Conservation (phyloP, 2,329 filamentous ascomycete genomes). For the Graphilbum ipis-grandicollis region DNA sequence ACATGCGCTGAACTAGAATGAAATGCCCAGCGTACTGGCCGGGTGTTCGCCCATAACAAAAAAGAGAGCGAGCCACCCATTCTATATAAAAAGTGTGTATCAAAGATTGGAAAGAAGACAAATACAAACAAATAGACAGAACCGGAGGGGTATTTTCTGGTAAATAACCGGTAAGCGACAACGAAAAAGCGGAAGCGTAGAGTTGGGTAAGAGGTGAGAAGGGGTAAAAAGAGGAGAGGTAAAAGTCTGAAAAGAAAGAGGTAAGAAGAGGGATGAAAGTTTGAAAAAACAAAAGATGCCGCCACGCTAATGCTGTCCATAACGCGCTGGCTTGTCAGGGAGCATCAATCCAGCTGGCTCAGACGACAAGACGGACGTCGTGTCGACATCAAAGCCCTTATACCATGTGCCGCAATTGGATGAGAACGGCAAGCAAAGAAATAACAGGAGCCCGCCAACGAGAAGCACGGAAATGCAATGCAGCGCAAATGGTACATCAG, state of each 20-base stretch:
- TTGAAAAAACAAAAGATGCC: neutral
- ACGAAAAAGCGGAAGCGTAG: neutral
- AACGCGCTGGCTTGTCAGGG: neutral
- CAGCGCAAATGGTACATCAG: neutral
- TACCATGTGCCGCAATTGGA: too few species aligned
- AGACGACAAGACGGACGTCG: too few species aligned
- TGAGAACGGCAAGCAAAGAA: neutral
- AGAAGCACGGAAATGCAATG: neutral
- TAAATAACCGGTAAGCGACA: neutral
- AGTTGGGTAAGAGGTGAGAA: neutral
- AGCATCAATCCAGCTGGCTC: neutral
- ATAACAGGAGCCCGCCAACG: neutral
- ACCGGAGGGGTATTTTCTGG: constrained; percentile 1
- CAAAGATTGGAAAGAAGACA: too few species aligned
- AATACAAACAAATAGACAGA: neutral
- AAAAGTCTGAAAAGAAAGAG: too few species aligned
- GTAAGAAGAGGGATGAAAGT: too few species aligned
- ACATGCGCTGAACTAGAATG: too few species aligned
- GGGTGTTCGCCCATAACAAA: too few species aligned
- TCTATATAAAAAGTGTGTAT: too few species aligned
- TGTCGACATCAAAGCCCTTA: too few species aligned
- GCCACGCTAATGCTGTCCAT: neutral
- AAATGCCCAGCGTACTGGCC: too few species aligned
- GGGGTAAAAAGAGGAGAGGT: neutral
- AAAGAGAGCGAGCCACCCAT: constrained; percentile 1